Evolutionary conservation across 2,329 filamentous ascomycete genomes (phyloP).

Genomic region (Aspergillus puulaauensis): DNA sequence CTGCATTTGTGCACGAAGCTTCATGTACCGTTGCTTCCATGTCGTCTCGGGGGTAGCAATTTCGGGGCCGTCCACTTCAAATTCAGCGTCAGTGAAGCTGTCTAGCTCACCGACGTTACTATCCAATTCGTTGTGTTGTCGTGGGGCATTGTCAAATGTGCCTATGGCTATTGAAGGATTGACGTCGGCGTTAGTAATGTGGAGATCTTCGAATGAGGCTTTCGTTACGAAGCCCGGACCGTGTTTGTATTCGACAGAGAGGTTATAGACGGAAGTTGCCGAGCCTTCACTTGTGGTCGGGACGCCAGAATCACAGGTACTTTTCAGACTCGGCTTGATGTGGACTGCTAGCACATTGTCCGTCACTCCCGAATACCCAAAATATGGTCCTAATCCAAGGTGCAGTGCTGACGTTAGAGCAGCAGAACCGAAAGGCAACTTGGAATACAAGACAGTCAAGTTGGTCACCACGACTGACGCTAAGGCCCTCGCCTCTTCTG

Average conservation of each 20-base stretch:
- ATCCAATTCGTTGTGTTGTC: constrained; percentile 12
- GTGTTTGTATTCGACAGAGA: constrained; percentile 28
- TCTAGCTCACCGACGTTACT: constrained; percentile 20
- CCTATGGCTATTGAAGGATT: background rate
- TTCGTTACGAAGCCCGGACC: constrained; percentile 27
- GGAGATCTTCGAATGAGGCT: constrained; percentile 22
- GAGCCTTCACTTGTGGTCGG: constrained; percentile 11
- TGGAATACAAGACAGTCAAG: constrained; percentile 29
- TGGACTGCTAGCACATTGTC: constrained; percentile 28
- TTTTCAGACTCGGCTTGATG: constrained; percentile 14
- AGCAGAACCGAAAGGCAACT: constrained; percentile 22
- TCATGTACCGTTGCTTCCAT: constrained; percentile 43
- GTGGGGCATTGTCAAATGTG: constrained; percentile 10
- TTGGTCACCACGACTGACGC: constrained; percentile 33
- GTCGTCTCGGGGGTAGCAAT: constrained; percentile 26
- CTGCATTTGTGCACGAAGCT: constrained; percentile 37
- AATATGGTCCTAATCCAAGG: constrained; percentile 37
- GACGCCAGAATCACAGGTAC: background rate
- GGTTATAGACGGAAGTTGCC: constrained; percentile 18
- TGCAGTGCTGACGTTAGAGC: constrained; percentile 33
- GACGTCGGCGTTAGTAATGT: constrained; percentile 4
- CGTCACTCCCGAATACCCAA: constrained; percentile 27
- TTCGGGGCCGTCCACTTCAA: constrained; percentile 27
- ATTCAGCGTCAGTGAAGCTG: constrained; percentile 27
- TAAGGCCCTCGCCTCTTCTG: constrained; percentile 32